Base-by-base conservation (phyloP, 2,329 filamentous ascomycete species). In the Neocatenulostroma microsporum region DNA sequence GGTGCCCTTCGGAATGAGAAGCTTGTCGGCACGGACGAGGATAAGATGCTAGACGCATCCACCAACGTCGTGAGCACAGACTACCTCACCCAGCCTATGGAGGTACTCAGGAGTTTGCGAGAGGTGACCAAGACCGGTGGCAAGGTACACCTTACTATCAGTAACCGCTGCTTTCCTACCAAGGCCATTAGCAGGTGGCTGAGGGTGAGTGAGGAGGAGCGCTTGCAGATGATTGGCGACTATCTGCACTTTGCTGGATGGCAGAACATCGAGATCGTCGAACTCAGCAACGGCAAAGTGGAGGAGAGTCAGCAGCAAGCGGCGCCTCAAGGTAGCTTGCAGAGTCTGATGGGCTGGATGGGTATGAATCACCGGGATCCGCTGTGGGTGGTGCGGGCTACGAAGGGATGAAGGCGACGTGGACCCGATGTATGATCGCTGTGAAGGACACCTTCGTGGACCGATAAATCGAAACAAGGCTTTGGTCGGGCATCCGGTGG, bases 21-120 rank as follows among this genome's bases (percentile, higher is more conserved):
- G 10, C 31, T 30, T 12, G 28, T 44, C 3, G 39, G 25, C 11
- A 38, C 39, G 15, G 41, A 45, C 3, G 26, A 44, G 1, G 31
- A 11, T n/a, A 35, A 41, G 2, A 44, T 48, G 5, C 52, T 72
- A 1, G 67, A 72, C 45, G 62, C 64, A 0, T 60, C 66, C 3
- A 71, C 69, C 2, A 72, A 69, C 44, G 69, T 68, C 8, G 68
- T 74, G 2, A 66, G 61, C 4, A 67, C 72, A 2, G 70, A 74
- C 44, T 75, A 75, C 42, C 50, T 74, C 2, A 67, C 61, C 0
- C 47, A 58, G 8, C 71, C 70, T 0, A 47, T 68, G 4, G 57
- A 64, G 13, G 62, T 74, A 0, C 62, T 73, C 13, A 40, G 42
- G 12, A 64, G 62, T 18, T 47, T 73, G 18, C 48, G 56, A 8